Base-by-base conservation (phyloP, 164 flowering plant genomes). In the Annona squamosa region DNA sequence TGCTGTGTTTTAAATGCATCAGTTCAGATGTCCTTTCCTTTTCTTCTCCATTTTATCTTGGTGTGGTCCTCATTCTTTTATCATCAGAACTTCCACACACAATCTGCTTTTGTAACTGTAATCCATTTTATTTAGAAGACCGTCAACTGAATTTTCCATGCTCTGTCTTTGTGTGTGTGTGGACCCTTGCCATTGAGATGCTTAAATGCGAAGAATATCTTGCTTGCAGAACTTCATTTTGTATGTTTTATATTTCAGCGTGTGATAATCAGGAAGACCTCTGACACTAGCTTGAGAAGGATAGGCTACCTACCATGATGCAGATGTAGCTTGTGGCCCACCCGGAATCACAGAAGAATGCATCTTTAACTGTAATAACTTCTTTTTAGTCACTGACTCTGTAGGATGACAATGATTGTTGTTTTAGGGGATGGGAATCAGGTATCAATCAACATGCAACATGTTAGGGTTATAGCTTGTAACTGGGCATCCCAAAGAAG, bases 251-350 rank as follows among this genome's bases (percentile, higher is more conserved):
- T 73, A 43, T 73, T 65, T 66, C 75, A 73, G 75, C 75, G 67
- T 73, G 71, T 73, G 45, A 9, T 67, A 65, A 73, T 43, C 75
- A 73, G 75, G 75, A 67, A 73, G 71, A 43, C 41, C 17, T 66
- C n/a, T 73, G 65, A 73, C 19, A 45, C 7, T 73, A 43, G 3
- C 43, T 42, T 10, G 48, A 10, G 70, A 67, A 16, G 72, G 10
- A 71, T 9, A 66, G 3, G 68, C 46, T 10, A 41, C 46, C 46
- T 66, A 44, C 13, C 37, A 26, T 13, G 43, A 37, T 66, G 46
- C 5, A 4, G 43, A 16, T 45, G 52, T 43, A 52, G 13, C 59
- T 52, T 52, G 59, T 52, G 59, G 59, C 59, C 13, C 13, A 10
- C 19, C 3, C 48, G 4, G 41, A 66, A 43, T 43, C 45, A 13